phyloP scores from a whole-genome alignment of 129 eudicot species.

The Arctium lappa region DNA sequence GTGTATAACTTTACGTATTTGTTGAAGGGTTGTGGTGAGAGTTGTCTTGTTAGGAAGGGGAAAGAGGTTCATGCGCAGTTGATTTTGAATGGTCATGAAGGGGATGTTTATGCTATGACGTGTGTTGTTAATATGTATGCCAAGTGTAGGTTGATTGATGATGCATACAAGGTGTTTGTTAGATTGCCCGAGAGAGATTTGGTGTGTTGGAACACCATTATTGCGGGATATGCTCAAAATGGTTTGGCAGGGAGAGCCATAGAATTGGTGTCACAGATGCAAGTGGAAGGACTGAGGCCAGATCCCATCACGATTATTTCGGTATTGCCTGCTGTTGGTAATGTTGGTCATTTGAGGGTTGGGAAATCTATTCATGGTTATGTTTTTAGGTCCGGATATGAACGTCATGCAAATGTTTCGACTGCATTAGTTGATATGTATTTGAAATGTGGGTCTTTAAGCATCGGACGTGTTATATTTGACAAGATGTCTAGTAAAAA shows the following conservation, averaged over 20 bases:
- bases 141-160: slow-evolving; percentile 57
- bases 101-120: slow-evolving; percentile 64
- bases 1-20: slow-evolving; percentile 72
- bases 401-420: slow-evolving; percentile 51
- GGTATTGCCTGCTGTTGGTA: slow-evolving; percentile 59
- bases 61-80: slow-evolving; percentile 68
- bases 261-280: slow-evolving; percentile 64
- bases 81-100: slow-evolving; percentile 56
- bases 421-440: slow-evolving; percentile 84
- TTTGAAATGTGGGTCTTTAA: slow-evolving; percentile 61
- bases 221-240: slow-evolving; percentile 75
- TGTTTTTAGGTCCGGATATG: slow-evolving; percentile 52
- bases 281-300: slow-evolving; percentile 47
- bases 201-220: slow-evolving; percentile 84
- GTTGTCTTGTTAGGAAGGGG: slow-evolving; percentile 42
- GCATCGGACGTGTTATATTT: slow-evolving; percentile 50
- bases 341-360: slow-evolving; percentile 41
- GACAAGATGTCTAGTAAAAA: slow-evolving; percentile 52
- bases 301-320: slow-evolving; percentile 66
- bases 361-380: slow-evolving; percentile 74
- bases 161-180: slow-evolving; percentile 79
- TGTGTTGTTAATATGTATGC: slow-evolving; percentile 83
- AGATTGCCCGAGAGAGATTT: slow-evolving; percentile 79
- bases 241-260: slow-evolving; percentile 56
- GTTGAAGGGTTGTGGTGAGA: slow-evolving; percentile 74